Base-by-base conservation (phyloP, 768 basidiomycete species). In the Fistulinella prunicolor region DNA sequence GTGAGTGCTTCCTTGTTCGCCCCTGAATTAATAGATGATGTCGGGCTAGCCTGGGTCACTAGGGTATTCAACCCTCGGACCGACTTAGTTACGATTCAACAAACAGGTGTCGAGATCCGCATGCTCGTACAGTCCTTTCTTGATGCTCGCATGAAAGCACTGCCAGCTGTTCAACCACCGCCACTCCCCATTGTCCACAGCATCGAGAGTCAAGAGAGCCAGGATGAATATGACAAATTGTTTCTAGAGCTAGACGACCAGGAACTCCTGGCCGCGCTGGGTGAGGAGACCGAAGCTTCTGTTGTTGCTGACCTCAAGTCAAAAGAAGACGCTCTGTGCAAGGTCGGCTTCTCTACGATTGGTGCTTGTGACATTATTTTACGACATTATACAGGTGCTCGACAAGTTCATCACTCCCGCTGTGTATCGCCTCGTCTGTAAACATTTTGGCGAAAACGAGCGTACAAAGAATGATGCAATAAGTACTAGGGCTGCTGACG, bases 191-290 rank as follows among this genome's bases (percentile, higher is more conserved):
- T 64, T 47, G 45, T 38, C 51, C 26, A 60, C 60, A 29, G 51
- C 38, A 14, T 52, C 16, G 78, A 78, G 30, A 76, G 75, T 37
- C 79, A 81, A 57, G 89, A 91, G 51, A 90, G 85, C 53, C 89
- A 94, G 59, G 88, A 91, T 47, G 82, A 85, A 44, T 92, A 82
- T 53, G 80, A 76, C 14, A 69, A 71, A 37, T 59, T 84, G 34
- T 77, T 81, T 50, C 67, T 85, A 39, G 80, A 85, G 46, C 71
- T 82, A 20, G 69, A 78, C 44, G 86, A 89, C 56, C 83, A 82
- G 19, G 75, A 72, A 14, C 61, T 87, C 1, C 58, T 77, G 16
- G 82, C 79, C 23, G 72, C 82, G 7, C 71, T 87, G 7, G 78
- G 73, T 16, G 70, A 66, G 9, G 67, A 62, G 13, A 64, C 49